phyloP scores from a whole-genome alignment of 495 filamentous ascomycete species.

The Cercophora newfieldiana region DNA sequence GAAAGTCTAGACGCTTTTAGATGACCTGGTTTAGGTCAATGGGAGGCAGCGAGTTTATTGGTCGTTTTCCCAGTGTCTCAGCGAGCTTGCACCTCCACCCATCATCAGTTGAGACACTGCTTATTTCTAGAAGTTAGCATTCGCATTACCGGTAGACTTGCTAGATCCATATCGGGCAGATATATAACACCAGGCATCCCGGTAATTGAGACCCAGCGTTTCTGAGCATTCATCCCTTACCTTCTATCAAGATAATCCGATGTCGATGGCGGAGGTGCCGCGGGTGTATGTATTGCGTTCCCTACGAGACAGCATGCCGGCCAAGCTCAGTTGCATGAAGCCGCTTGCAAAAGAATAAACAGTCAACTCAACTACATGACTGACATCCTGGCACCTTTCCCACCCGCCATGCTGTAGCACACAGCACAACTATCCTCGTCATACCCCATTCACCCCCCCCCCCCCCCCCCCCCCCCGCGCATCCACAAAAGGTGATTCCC shows the following conservation, averaged over 20 bases:
- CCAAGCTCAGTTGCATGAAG: no score
- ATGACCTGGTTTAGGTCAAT: background rate
- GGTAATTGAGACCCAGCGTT: background rate
- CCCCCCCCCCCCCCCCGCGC: background rate
- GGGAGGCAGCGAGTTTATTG: background rate
- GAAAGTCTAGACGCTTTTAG: background rate
- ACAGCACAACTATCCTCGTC: background rate
- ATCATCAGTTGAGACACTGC: background rate
- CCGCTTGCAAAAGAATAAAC: no score
- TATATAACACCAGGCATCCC: background rate
- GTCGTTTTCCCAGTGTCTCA: background rate
- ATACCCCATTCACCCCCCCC: background rate
- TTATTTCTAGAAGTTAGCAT: background rate
- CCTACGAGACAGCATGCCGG: no score
- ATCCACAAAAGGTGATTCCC: background rate
- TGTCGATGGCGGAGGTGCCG: no score
- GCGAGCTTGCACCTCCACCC: background rate
- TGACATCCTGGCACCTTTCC: no score
- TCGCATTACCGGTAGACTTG: background rate
- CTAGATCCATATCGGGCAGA: background rate
- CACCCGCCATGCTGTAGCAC: no score
- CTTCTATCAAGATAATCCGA: no score
- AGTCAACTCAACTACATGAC: no score
- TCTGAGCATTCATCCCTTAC: no score
- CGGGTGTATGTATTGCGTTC: no score